Evolutionary conservation across 176 grass and related monocot genomes (phyloP).

Genomic region (Triticum aestivum): DNA sequence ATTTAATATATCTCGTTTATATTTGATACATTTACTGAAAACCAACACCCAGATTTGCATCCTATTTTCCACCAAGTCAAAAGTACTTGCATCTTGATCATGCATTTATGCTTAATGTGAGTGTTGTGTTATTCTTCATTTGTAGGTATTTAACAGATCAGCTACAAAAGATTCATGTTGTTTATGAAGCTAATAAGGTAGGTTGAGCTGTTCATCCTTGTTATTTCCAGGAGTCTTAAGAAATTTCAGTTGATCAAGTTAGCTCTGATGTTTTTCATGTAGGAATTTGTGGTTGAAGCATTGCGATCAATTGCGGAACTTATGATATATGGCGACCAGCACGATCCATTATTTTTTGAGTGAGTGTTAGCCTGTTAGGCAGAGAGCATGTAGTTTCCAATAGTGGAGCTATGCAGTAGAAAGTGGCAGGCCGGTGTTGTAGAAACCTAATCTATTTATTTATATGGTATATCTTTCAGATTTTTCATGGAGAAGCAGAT

Average conservation of each 20-base stretch:
- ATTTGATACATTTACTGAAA: constrained; percentile 3
- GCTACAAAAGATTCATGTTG: constrained; percentile 83
- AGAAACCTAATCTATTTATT: constrained; percentile 19
- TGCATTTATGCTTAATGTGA: background rate
- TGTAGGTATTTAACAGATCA: constrained; percentile 94
- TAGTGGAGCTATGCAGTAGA: background rate
- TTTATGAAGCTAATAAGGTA: constrained; percentile 94
- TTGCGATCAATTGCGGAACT: constrained; percentile 94
- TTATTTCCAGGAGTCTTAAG: background rate
- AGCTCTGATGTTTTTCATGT: constrained; percentile 24
- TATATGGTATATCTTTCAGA: constrained; percentile 48
- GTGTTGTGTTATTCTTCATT: background rate
- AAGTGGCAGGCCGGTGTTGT: constrained; percentile 8
- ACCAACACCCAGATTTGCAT: background rate
- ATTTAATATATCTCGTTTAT: background rate
- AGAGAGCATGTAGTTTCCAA: background rate
- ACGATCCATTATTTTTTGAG: constrained; percentile 93
- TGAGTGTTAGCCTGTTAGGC: constrained; percentile 44
- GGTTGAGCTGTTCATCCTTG: constrained; percentile 19
- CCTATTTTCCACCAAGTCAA: background rate
- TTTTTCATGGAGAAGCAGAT: constrained; percentile 99
- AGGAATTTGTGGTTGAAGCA: constrained; percentile 99
- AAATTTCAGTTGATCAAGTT: constrained; percentile 27
- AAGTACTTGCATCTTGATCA: constrained; percentile 14
- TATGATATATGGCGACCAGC: constrained; percentile 95